These are phyloP conservation scores for Alternaria sp. DNA, from an alignment of 2,329 filamentous ascomycete genomes.

Conservation along the genomic window DNA sequence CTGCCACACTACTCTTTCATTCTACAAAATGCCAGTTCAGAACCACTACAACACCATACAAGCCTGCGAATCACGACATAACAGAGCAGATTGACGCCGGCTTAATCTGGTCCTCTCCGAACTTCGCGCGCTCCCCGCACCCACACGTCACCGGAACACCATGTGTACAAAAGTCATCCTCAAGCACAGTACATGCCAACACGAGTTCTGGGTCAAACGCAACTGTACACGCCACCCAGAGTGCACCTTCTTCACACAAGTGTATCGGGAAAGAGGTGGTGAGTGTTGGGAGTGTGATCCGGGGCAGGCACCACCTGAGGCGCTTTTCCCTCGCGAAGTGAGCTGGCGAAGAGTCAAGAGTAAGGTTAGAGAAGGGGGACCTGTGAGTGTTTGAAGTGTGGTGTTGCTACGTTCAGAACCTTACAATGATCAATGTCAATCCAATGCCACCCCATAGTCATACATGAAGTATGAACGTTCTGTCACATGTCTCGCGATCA, in stretches of 20 bases:
- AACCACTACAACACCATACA: neutral
- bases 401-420: neutral
- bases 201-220: conserved; percentile 26
- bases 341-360: conserved; percentile 23
- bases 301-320: conserved; percentile 29
- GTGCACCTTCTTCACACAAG: conserved; percentile 22
- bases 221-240: conserved; percentile 21
- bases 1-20: neutral
- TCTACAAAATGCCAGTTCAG: neutral
- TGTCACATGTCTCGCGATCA: neutral
- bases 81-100: neutral
- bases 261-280: conserved; percentile 25
- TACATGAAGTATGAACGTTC: neutral
- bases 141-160: neutral
- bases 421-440: neutral
- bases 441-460: neutral
- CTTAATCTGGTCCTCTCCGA: neutral
- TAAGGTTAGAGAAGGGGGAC: neutral
- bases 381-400: conserved; percentile 4
- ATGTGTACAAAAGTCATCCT: conserved; percentile 34
- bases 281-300: conserved; percentile 34
- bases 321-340: conserved; percentile 26
- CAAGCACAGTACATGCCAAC: conserved; percentile 29
- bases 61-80: neutral
- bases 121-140: neutral